Conservation (phyloP, 1,284 basidiomycete species). For the Ustilago trichophora region DNA sequence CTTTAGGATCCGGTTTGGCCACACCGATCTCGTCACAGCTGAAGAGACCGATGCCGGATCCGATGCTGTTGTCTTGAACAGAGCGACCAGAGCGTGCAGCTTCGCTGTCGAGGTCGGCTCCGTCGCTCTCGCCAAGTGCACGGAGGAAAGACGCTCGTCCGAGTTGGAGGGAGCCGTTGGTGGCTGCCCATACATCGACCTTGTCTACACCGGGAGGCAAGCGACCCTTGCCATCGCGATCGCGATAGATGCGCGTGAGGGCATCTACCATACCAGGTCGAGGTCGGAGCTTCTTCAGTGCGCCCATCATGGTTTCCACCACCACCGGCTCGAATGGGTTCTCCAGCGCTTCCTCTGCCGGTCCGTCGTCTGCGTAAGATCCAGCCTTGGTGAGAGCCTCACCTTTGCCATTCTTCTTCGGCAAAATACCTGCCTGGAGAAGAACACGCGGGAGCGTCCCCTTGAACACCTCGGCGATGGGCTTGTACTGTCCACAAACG, state of each 20-base stretch:
- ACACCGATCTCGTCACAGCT: slow-evolving; percentile 57
- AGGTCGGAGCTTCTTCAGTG: slow-evolving; percentile 43
- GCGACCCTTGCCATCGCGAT: slow-evolving; percentile 31
- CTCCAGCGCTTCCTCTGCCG: slow-evolving; percentile 33
- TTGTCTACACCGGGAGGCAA: slow-evolving; percentile 24
- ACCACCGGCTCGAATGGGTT: slow-evolving; percentile 37
- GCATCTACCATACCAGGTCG: slow-evolving; percentile 58
- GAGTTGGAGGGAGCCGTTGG: slow-evolving; percentile 51
- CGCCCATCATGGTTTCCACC: slow-evolving; percentile 47
- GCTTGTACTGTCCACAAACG: slow-evolving; percentile 49
- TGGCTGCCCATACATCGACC: slow-evolving; percentile 55
- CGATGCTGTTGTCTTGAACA: slow-evolving; percentile 9
- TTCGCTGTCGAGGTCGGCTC: slow-evolving; percentile 41
- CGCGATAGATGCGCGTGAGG: slow-evolving; percentile 45
- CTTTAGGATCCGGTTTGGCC: slow-evolving; percentile 54
- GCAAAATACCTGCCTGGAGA: slow-evolving; percentile 49
- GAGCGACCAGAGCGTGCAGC: slow-evolving; percentile 18
- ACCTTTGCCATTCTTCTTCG: slow-evolving; percentile 10
- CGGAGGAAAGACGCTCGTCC: slow-evolving; percentile 33
- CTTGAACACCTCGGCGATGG: slow-evolving; percentile 54
- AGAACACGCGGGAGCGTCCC: slow-evolving; percentile 49
- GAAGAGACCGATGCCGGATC: slow-evolving; percentile 47
- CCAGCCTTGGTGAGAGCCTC: slow-evolving; percentile 27
- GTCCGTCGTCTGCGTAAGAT: slow-evolving; percentile 25
- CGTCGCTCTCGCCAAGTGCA: slow-evolving; percentile 30